Base-by-base conservation (phyloP, 129 eudicot species). In the Lactuca sativa region DNA sequence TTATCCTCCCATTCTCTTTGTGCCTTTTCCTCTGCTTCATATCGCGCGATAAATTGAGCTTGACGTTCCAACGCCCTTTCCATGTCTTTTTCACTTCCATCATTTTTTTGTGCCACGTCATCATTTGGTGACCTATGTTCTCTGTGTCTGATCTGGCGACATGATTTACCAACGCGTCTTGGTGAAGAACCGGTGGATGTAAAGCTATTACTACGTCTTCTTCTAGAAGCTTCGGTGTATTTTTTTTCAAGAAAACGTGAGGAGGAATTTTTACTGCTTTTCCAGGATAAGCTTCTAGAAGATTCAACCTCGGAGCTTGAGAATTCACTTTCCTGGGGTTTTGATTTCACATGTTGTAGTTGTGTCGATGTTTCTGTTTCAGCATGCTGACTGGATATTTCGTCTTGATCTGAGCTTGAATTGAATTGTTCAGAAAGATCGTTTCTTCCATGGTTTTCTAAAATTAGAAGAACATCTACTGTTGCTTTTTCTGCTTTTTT, bases 1-100 rank as follows among this genome's bases (percentile, higher is more conserved):
- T 85, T 93, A 82, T 92, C 98, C 72, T 93, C 98, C 98, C 98
- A 92, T 59, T 92, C 96, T 81, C 85, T 81, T 65, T 92, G 96
- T 37, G 91, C 92, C 13, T 86, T 89, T 83, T 89, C 98, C 72
- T 89, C 97, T 33, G 83, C 96, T 77, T 86, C 90, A 63, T 62
- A 83, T 48, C 49, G 86, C 7, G 89, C 83, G 32, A 89, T 86
- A 63, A 92, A 87, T 44, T 82, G 87, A 8, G 91, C 95, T 74
- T 87, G 92, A 77, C 82, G 85, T 60, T 83, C 74, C 34, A 89
- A 67, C 10, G 97, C 96, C 49, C 77, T 73, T 83, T 89, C 90
- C 90, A 89, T 83, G 33, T 82, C 86, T 77, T 65, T 72, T 64
- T 78, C 76, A 55, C 72, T 58, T 77, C 69, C 86, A 72, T 66